Evolutionary conservation across 2,329 filamentous ascomycete species (phyloP).

Genomic region (Penicillium nordicum): DNA sequence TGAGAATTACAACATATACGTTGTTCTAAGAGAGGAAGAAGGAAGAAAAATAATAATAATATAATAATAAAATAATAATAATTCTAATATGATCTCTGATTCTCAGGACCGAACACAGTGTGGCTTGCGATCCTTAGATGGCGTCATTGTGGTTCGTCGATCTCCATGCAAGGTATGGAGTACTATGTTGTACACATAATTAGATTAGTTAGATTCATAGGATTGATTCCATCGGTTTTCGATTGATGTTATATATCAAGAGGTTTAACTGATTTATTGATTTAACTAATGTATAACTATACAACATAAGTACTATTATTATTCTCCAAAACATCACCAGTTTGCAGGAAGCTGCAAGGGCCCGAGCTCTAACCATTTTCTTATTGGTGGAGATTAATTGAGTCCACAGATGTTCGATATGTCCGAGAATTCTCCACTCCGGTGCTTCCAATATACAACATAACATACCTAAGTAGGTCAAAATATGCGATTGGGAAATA

Average conservation of each 20-base stretch:
- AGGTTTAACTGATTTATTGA: too few species aligned
- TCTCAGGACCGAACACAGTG: conserved; percentile 3
- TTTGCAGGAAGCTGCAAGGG: background rate
- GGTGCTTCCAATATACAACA: background rate
- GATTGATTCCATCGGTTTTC: background rate
- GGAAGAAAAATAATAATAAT: background rate
- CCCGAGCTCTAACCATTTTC: background rate
- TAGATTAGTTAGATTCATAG: background rate
- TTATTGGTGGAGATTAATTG: background rate
- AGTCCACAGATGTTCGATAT: background rate
- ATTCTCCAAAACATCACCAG: background rate
- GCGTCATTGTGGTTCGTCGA: conserved; percentile 14
- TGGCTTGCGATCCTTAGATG: conserved; percentile 9
- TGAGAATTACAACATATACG: background rate
- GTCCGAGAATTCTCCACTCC: conserved; percentile 11
- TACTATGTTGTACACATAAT: background rate
- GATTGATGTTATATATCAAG: background rate
- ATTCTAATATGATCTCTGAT: conserved; percentile 9
- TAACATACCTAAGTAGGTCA: background rate
- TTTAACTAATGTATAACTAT: background rate
- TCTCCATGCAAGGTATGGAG: conserved; percentile 20
- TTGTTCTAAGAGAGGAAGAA: background rate
- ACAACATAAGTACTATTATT: too few species aligned
- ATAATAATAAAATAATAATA: background rate
- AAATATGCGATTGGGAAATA: background rate